Base-by-base conservation (phyloP, 192 early-diverging fungal genomes). In the Backusella mclennaniae region DNA sequence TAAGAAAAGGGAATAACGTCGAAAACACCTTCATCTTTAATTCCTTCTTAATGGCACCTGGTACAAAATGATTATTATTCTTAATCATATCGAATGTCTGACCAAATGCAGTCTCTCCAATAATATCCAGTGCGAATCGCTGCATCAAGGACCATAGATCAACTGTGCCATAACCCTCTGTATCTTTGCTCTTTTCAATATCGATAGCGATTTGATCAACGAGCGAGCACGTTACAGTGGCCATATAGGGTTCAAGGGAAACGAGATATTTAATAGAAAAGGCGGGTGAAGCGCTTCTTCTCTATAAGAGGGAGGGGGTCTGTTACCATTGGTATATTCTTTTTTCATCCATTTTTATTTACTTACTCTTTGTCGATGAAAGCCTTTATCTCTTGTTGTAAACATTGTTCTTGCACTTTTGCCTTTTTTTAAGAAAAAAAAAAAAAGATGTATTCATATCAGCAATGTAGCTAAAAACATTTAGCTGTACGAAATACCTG, bases 31-130 rank as follows among this genome's bases (percentile, higher is more conserved):
- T 41, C 12, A 17, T 14, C 3, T 42, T 35, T 35, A 83, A 35
- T 23, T 41, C 33, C 7, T 76, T 33, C 9, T 19, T 71, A 33
- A 82, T 76, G 17, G 67, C 66, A 23, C 44, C 36, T 4, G 85
- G 85, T 6, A 89, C 33, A 21, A 79, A 77, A 69, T 89, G 85
- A 11, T 29, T 29, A 0, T 76, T 77, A n/a, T 72, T 72, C 36
- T 85, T 77, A 6, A 89, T 38, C 79, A 89, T 87, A 11, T 84
- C 70, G 52, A 89, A 89, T 15, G 87, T 77, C 52, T 76, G 53
- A 5, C 87, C 88, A 73, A 89, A 88, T 19, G 81, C 84, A 0
- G 84, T 84, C 23, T 85, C 82, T 1, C 88, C 88, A 69, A 89
- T 84, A 14, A 83, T 77, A 71, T 89, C 88, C 26, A 89, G 38